Percentiles rank a stretch among this genome's conserved stretches.
phyloP scores from a whole-genome alignment of 2,329 filamentous ascomycete genomes.

The Setomelanomma holmii region DNA sequence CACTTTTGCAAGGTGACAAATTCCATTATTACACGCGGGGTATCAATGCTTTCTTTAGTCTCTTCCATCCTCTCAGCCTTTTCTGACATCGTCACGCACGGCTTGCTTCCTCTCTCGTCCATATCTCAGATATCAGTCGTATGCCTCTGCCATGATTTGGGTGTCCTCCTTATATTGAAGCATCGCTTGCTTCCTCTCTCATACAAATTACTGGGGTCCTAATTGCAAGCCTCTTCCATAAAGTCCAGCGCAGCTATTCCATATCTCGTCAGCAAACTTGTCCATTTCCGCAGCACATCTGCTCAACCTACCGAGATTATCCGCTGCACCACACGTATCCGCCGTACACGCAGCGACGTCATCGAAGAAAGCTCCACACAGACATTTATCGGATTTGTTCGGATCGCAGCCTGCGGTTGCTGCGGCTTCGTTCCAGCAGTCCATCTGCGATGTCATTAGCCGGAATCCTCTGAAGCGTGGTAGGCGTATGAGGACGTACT shows the following conservation, averaged over 20 bases:
- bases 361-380: conserved; percentile 45
- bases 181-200: background rate
- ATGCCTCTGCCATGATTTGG: conserved; percentile 14
- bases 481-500: conserved; percentile 19
- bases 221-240: conserved; percentile 12
- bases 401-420: conserved; percentile 38
- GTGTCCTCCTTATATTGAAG: no score
- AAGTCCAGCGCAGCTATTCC: conserved; percentile 19
- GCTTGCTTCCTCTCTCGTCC: background rate
- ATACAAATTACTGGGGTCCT: background rate
- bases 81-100: background rate
- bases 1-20: no score
- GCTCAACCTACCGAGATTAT: conserved; percentile 40
- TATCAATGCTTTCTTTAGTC: background rate
- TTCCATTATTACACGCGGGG: background rate
- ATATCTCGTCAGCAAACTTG: conserved; percentile 2
- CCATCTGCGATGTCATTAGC: conserved; percentile 19
- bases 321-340: conserved; percentile 34
- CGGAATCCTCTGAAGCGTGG: background rate
- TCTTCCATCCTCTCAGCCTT: background rate
- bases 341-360: conserved; percentile 38
- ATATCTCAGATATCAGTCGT: background rate
- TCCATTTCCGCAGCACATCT: background rate
- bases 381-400: conserved; percentile 36
- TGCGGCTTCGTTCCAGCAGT: conserved; percentile 45